Evolutionary conservation across 1,139 yeast species (phyloP).

Genomic region (Meyerozyma smithsonii): DNA sequence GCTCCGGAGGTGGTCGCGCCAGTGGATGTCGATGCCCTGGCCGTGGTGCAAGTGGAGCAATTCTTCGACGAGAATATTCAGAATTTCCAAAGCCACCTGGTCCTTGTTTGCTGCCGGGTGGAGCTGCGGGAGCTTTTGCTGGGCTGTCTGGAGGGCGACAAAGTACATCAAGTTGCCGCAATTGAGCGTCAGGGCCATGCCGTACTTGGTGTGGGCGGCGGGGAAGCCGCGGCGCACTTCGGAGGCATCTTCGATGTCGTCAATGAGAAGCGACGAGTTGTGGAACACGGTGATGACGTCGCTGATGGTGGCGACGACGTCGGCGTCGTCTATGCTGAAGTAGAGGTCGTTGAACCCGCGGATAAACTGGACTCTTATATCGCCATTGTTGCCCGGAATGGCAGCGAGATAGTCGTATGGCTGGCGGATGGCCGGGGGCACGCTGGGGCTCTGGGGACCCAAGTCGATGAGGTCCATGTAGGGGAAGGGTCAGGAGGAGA

Average conservation of each 20-base stretch:
- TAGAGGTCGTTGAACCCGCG: constrained; percentile 29
- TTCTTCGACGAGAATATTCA: constrained; percentile 55
- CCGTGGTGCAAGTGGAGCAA: constrained; percentile 79
- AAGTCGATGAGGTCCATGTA: constrained; percentile 7
- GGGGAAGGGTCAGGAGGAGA: neutral
- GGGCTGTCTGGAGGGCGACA: constrained; percentile 54
- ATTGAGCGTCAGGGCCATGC: constrained; percentile 75
- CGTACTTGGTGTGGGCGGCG: constrained; percentile 73
- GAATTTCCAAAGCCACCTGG: constrained; percentile 14
- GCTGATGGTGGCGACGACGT: constrained; percentile 7
- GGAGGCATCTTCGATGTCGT: constrained; percentile 83
- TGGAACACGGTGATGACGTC: constrained; percentile 54
- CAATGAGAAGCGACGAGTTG: constrained; percentile 60
- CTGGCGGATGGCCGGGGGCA: constrained; percentile 11
- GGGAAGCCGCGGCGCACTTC: constrained; percentile 67
- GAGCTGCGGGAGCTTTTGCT: constrained; percentile 14
- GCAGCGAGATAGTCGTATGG: constrained; percentile 28
- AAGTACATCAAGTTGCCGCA: constrained; percentile 82
- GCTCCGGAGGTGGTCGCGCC: constrained; percentile 57
- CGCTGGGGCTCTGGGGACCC: constrained; percentile 5
- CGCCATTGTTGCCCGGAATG: constrained; percentile 31
- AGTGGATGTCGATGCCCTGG: constrained; percentile 81
- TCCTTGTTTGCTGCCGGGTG: constrained; percentile 7
- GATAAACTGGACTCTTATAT: constrained; percentile 25
- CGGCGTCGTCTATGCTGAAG: constrained; percentile 19